phyloP scores from a whole-genome alignment of 2,329 filamentous ascomycete species.

The Trichoderma guizhouense region DNA sequence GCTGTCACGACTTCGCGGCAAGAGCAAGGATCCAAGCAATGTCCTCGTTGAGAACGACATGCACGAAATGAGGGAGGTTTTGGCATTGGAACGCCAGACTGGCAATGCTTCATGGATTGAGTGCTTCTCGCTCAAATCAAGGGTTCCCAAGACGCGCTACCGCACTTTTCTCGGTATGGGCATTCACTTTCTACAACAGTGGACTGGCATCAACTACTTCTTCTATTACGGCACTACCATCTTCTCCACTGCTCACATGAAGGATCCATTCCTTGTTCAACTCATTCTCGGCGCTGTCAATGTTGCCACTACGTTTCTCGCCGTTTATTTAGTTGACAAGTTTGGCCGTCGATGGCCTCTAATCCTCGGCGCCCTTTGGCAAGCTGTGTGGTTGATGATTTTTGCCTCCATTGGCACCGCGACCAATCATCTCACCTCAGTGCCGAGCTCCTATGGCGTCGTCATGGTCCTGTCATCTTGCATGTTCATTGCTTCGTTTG shows the following conservation, averaged over 20 bases:
- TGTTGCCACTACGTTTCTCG: slow-evolving; percentile 62
- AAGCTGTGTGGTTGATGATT: slow-evolving; percentile 61
- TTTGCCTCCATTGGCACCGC: slow-evolving; percentile 58
- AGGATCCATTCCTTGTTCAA: slow-evolving; percentile 63
- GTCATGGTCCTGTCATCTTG: slow-evolving; percentile 70
- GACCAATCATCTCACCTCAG: slow-evolving; percentile 33
- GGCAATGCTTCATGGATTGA: slow-evolving; percentile 54
- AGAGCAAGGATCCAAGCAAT: slow-evolving; percentile 45
- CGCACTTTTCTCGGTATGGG: slow-evolving; percentile 60
- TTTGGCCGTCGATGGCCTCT: slow-evolving; percentile 67
- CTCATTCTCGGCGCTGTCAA: slow-evolving; percentile 68
- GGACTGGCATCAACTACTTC: slow-evolving; percentile 60
- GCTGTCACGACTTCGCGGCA: slow-evolving; percentile 51
- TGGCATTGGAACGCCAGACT: slow-evolving; percentile 43
- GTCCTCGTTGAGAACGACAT: slow-evolving; percentile 50
- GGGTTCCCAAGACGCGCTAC: slow-evolving; percentile 58
- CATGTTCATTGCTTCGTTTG: slow-evolving; percentile 72
- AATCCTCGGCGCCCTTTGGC: slow-evolving; percentile 64
- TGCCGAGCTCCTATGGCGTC: slow-evolving; percentile 48
- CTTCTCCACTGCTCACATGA: slow-evolving; percentile 63
- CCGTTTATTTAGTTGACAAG: slow-evolving; percentile 65
- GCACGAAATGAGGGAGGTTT: slow-evolving; percentile 47
- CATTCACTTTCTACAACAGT: slow-evolving; percentile 66
- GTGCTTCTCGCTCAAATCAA: slow-evolving; percentile 55
- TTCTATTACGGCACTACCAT: slow-evolving; percentile 66